Conservation (phyloP, 345 rosid species). For the Nasturtium officinale region DNA sequence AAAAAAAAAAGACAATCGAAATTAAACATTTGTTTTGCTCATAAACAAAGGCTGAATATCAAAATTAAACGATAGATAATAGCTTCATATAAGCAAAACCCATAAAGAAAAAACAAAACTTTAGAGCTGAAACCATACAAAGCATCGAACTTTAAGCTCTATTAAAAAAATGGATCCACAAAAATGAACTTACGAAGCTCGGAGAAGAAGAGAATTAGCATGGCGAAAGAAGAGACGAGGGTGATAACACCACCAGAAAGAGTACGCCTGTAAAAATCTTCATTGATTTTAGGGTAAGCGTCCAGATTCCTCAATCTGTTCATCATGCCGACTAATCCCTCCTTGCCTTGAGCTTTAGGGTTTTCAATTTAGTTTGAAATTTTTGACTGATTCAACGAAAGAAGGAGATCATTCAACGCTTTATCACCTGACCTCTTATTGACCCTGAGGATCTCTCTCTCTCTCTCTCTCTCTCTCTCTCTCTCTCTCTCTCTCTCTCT, state of each 20-base stretch:
- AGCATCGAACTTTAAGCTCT: neutral
- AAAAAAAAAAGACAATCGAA: neutral
- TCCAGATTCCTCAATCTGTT: constrained; percentile 68
- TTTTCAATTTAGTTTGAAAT: neutral
- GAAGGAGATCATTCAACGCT: constrained; percentile 41
- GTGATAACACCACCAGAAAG: constrained; percentile 90
- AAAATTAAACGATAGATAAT: neutral
- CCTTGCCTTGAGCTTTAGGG: constrained; percentile 2
- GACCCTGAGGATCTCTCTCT: constrained; percentile 34
- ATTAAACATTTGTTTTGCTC: neutral
- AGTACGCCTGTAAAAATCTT: constrained; percentile 84
- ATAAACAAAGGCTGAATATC: neutral
- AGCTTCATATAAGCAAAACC: neutral
- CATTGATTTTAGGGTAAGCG: constrained; percentile 89
- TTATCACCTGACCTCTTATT: constrained; percentile 21
- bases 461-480: neutral
- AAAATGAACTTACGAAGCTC: constrained; percentile 54
- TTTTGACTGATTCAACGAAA: constrained; percentile 35
- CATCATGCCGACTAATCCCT: constrained; percentile 50
- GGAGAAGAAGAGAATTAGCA: constrained; percentile 73
- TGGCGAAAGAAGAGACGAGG: constrained; percentile 60
- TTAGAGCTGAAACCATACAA: constrained; percentile 5
- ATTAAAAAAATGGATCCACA: neutral
- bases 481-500: constrained; percentile 23
- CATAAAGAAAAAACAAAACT: constrained; percentile 13